These are phyloP conservation scores for Manihot esculenta DNA, from an alignment of 441 rosid species.

Conservation along the genomic window DNA sequence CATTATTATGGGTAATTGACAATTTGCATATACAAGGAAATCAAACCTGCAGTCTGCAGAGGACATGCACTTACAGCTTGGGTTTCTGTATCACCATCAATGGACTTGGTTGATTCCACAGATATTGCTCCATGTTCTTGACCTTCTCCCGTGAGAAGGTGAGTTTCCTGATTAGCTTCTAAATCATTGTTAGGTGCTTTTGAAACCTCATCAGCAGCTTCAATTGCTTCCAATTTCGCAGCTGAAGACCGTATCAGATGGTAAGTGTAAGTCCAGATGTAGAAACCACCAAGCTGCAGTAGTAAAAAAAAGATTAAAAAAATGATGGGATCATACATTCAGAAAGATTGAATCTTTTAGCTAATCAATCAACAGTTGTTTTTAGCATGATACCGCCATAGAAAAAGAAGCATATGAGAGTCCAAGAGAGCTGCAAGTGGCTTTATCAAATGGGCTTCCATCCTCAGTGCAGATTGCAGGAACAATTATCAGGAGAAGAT, in stretches of 20 bases:
- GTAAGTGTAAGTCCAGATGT: slow-evolving; percentile 78
- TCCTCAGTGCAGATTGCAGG: slow-evolving; percentile 74
- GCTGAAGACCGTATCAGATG: slow-evolving; percentile 55
- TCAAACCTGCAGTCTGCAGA: background rate
- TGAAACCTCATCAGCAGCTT: slow-evolving; percentile 33
- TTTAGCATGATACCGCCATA: slow-evolving; percentile 53
- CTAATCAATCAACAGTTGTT: no score
- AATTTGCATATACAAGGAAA: no score
- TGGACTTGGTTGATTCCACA: slow-evolving; percentile 26
- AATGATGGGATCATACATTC: background rate
- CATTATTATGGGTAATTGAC: no score
- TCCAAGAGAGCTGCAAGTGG: slow-evolving; percentile 52
- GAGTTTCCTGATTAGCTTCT: slow-evolving; percentile 39
- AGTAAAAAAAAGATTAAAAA: background rate
- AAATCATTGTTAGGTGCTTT: slow-evolving; percentile 57
- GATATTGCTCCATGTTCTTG: slow-evolving; percentile 25
- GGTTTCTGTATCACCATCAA: slow-evolving; percentile 30
- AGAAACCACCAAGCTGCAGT: slow-evolving; percentile 84
- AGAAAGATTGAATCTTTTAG: background rate
- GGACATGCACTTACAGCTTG: slow-evolving; percentile 28
- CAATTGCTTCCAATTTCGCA: slow-evolving; percentile 36
- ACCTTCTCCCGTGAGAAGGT: slow-evolving; percentile 48
- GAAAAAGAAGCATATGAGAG: slow-evolving; percentile 85
- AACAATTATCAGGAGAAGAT: slow-evolving; percentile 61
- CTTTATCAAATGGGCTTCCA: slow-evolving; percentile 58